Evolutionary conservation across 2,329 filamentous ascomycete species (phyloP).

Genomic region (Cercospora berteroae): DNA sequence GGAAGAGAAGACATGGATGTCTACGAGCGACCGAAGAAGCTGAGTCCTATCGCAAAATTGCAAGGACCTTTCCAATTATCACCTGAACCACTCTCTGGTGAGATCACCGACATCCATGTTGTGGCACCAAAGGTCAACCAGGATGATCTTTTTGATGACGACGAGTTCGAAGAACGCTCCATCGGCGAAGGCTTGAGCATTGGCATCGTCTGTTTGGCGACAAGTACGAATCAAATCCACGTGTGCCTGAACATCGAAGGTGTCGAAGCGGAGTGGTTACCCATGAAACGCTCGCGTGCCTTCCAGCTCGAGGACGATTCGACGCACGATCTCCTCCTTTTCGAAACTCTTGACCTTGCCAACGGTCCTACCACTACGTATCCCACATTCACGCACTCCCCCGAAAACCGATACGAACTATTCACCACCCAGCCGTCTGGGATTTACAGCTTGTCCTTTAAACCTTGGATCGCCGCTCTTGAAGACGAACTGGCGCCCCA

Average conservation of each 20-base stretch:
- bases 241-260: conserved; percentile 62
- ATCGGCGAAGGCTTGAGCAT: conserved; percentile 53
- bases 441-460: conserved; percentile 56
- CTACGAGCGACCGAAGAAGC: conserved; percentile 55
- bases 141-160: conserved; percentile 52
- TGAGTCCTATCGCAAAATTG: conserved; percentile 57
- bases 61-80: conserved; percentile 61
- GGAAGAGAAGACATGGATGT: conserved; percentile 52
- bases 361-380: conserved; percentile 37
- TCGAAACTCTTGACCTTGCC: conserved; percentile 43
- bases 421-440: conserved; percentile 57
- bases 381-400: conserved; percentile 58
- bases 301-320: conserved; percentile 30
- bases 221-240: conserved; percentile 55
- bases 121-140: conserved; percentile 55
- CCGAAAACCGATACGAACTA: conserved; percentile 57
- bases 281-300: conserved; percentile 38
- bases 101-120: conserved; percentile 61
- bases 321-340: conserved; percentile 36
- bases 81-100: conserved; percentile 52
- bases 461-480: conserved; percentile 56
- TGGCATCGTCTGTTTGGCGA: conserved; percentile 58
- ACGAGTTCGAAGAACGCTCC: conserved; percentile 41
- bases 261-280: conserved; percentile 63
- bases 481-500: conserved; percentile 52